Base-by-base conservation (phyloP, 768 basidiomycete species). In the Mrakia gelida region DNA sequence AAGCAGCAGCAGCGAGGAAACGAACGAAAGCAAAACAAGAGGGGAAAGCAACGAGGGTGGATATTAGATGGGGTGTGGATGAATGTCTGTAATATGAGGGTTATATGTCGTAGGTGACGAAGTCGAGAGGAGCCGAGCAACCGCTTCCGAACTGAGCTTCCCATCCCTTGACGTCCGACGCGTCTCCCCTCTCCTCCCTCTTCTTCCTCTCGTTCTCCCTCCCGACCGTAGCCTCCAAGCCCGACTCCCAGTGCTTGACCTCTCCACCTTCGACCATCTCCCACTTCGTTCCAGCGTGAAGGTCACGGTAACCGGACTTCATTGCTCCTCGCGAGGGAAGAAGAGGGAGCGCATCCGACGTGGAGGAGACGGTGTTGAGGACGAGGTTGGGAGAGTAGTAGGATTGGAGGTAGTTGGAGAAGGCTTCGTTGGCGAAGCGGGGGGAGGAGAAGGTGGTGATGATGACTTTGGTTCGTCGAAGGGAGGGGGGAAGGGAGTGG, bases 391-490 rank as follows among this genome's bases (percentile, higher is more conserved):
- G 49, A 0, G 52, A 56, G 45, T 11, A 13, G 45, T 28, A n/a
- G 26, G 52, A 56, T 1, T n/a, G 28, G 15, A 72, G 45, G 43
- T 72, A 34, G 28, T 56, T 18, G 15, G 49, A 52, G 49, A 49
- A 72, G 49, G 41, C 34, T n/a, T 43, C 28, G 71, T 52, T 52
- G 45, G 52, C 43, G 49, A 59, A 56, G 34, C 54, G 52, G 28
- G 56, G 54, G 71, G 71, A 61, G 71, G 56, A 71, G 38, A 65
- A 49, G 41, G 32, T 30, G 56, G 54, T 34, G 45, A 63, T 68
- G 67, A 30, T 18, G 41, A 70, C 8, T 30, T 38, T 70, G 21
- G 67, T 34, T 16, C 45, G 71, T 13, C 11, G n/a, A 54, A 43
- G 43, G n/a, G 26, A n/a, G n/a, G 45, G 21, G 8, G 52, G 28